Conservation (phyloP, 148 eudicot genomes). For the Drosera capensis region DNA sequence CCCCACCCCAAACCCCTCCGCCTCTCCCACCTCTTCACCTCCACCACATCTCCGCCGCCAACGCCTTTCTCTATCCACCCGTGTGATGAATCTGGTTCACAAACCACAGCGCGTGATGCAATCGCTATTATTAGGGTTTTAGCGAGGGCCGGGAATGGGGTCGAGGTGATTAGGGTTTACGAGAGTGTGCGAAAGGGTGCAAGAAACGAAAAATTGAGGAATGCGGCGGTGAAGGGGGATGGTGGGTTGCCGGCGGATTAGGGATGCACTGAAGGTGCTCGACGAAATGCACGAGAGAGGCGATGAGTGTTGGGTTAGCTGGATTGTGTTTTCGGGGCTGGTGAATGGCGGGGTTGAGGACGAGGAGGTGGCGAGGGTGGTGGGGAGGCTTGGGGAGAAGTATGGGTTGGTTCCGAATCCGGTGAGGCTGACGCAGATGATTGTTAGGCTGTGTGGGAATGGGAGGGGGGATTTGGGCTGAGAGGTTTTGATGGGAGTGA, state of each 20-base stretch:
- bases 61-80: no score
- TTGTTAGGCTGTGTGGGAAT: constrained; percentile 27
- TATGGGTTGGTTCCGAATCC: constrained; percentile 21
- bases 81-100: no score
- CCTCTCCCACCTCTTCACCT: no score
- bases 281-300: constrained; percentile 63
- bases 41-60: no score
- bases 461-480: constrained; percentile 26
- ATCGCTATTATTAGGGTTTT: no score
- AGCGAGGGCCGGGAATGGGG: no score
- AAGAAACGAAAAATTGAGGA: no score
- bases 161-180: no score
- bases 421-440: constrained; percentile 23
- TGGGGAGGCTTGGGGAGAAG: constrained; percentile 28
- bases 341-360: constrained; percentile 13
- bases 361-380: constrained; percentile 18
- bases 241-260: not conserved
- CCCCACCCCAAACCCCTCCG: no score
- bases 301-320: constrained; percentile 5
- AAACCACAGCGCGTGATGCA: no score
- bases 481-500: constrained; percentile 26
- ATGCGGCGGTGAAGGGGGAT: constrained; percentile 20
- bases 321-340: constrained; percentile 28
- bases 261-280: constrained; percentile 56
- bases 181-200: no score